Base-by-base conservation (phyloP, 371 early-diverging fungal species). In the Rhizopus sp. region DNA sequence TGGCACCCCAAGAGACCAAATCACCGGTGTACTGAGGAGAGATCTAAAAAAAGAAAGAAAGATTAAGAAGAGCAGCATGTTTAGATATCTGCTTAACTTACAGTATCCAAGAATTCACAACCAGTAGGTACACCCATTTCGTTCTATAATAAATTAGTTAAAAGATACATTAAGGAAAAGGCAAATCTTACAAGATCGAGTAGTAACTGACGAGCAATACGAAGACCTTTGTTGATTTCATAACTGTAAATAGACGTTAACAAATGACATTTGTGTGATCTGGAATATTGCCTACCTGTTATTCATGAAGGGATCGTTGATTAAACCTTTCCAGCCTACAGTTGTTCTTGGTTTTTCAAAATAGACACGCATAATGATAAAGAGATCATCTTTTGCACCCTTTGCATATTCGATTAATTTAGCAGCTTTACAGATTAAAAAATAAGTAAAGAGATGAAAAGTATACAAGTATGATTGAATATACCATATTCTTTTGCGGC, bases 341-440 rank as follows among this genome's bases (percentile, higher is more conserved):
- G 94, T 95, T 1, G 95, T 94, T 44, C 95, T 76, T 30, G 96
- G 96, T 76, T 95, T 95, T 69, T 94, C 95, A 83, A 96, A 95
- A 83, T 95, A 91, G 50, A 90, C 92, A 37, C 96, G 83, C 96
- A 95, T 95, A 47, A 95, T 73, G 62, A 95, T 88, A 51, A 82
- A 74, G 59, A 95, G 68, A 46, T 93, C 93, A 38, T 86, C 85
- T 51, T 80, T 73, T 12, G 80, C 72, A 12, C 62, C 54, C 10
- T 86, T 76, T 15, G 85, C 87, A 52, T 85, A 81, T 51, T 68
- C 74, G 60, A 82, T 82, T 51, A 92, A 80, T 10, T 50, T 59
- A 7, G 55, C 41, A 17, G 82, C 75, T 75, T 57, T 16, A 10
- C 35, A 45, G 52, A 4, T 15, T 17, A n/a, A 38, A n/a, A 60